A percentile compares a stretch with the other conserved stretches of the same genome.
Conservation (phyloP, 139 green algal species). For the Closterium sp. region DNA sequence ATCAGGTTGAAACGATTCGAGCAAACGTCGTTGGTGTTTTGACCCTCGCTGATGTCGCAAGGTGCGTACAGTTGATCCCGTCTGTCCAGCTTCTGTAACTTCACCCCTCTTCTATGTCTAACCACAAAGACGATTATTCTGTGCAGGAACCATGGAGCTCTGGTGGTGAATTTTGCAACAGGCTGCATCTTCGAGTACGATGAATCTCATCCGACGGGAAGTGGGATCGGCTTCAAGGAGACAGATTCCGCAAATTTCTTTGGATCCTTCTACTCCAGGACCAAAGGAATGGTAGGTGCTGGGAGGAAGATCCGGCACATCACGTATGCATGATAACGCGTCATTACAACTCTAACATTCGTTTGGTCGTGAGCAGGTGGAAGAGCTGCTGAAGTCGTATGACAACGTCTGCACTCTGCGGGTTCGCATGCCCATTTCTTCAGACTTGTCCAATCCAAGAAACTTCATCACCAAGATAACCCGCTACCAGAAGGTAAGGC, state of each 20-base stretch:
- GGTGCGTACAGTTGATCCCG: slow-evolving; percentile 1
- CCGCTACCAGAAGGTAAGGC: slow-evolving; percentile 83
- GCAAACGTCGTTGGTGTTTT: slow-evolving; percentile 92
- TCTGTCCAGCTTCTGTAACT: slow-evolving; percentile 20
- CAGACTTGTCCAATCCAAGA: slow-evolving; percentile 81
- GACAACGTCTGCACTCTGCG: slow-evolving; percentile 89
- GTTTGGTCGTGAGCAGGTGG: slow-evolving; percentile 63
- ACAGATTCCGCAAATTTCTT: slow-evolving; percentile 94
- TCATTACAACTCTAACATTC: slow-evolving; percentile 20
- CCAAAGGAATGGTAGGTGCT: slow-evolving; percentile 72
- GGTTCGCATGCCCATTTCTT: slow-evolving; percentile 96
- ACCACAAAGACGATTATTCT: background rate
- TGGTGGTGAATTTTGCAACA: slow-evolving; percentile 92
- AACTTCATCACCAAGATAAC: slow-evolving; percentile 99
- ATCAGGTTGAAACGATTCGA: slow-evolving; percentile 93
- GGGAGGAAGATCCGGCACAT: background rate
- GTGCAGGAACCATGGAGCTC: background rate
- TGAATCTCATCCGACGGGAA: slow-evolving; percentile 65
- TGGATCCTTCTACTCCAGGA: slow-evolving; percentile 95
- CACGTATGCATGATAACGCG: background rate
- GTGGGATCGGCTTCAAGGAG: slow-evolving; percentile 87
- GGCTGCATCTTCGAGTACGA: slow-evolving; percentile 99
- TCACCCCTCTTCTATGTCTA: background rate
- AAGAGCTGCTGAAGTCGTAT: slow-evolving; percentile 86
- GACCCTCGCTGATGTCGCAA: slow-evolving; percentile 74